Conservation (phyloP, 176 grass and related monocot species). For the Alloteropsis semialata region DNA sequence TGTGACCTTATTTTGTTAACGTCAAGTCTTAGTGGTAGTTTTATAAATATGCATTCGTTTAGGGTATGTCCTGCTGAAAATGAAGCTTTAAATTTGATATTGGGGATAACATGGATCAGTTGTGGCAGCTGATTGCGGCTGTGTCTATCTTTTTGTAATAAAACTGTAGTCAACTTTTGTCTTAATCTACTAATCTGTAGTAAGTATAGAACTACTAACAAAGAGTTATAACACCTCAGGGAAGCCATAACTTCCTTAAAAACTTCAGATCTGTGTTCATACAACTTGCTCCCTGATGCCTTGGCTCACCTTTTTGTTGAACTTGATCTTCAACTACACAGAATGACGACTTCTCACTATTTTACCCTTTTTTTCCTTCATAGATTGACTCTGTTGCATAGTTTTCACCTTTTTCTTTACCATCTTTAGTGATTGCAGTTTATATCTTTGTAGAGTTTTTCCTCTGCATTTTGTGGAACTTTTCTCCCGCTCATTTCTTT, state of each 20-base stretch:
- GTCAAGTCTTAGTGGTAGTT: background rate
- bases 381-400: background rate
- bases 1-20: conserved; percentile 13
- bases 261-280: conserved; percentile 12
- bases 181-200: background rate
- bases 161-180: background rate
- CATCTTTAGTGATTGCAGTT: background rate
- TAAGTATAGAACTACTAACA: background rate
- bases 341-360: background rate
- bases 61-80: background rate
- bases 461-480: background rate
- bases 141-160: background rate
- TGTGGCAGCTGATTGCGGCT: background rate
- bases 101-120: background rate
- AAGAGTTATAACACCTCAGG: background rate
- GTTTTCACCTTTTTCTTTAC: background rate
- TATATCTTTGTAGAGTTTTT: background rate
- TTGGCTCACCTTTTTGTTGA: background rate
- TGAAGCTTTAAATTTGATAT: background rate
- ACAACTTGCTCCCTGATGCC: background rate
- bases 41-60: background rate
- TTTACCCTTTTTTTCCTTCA: background rate
- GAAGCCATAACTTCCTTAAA: background rate
- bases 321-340: background rate
- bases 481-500: background rate